A percentile compares a stretch with the other conserved stretches of the same genome.
These are phyloP conservation scores for Mallotus japonicus DNA, from an alignment of 441 rosid genomes.

Conservation along the genomic window DNA sequence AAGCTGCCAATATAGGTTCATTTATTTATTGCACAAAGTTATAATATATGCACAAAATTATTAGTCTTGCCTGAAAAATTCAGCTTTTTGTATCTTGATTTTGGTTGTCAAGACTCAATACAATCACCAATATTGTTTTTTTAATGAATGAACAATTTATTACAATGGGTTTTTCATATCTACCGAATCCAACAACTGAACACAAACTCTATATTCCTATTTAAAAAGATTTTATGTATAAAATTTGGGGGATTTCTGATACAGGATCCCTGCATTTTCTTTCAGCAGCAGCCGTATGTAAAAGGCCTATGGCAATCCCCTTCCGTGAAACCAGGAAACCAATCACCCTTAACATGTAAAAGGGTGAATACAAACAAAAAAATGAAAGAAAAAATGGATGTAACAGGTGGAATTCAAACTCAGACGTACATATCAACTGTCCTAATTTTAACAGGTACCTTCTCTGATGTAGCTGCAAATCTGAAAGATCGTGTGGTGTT, in stretches of 20 bases:
- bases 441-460: conserved; percentile 21
- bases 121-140: neutral
- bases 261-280: conserved; percentile 26
- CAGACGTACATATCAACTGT: conserved; percentile 25
- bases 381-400: conserved; percentile 6
- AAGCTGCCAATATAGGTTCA: too few species aligned
- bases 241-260: conserved; percentile 27
- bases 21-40: neutral
- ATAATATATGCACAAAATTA: neutral
- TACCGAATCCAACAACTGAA: conserved; percentile 20
- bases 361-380: neutral
- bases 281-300: conserved; percentile 16
- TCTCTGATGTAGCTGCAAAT: conserved; percentile 23
- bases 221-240: conserved; percentile 33
- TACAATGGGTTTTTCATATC: conserved; percentile 20
- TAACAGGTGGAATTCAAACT: conserved; percentile 22
- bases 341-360: conserved; percentile 30
- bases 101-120: too few species aligned
- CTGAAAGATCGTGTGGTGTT: conserved; percentile 10
- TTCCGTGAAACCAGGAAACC: conserved; percentile 20
- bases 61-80: neutral
- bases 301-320: conserved; percentile 17
- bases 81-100: too few species aligned
- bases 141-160: conserved; percentile 21
- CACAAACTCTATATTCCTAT: conserved; percentile 30